Base-by-base conservation (phyloP, 2,329 filamentous ascomycete genomes). In the Triangularia setosa region DNA sequence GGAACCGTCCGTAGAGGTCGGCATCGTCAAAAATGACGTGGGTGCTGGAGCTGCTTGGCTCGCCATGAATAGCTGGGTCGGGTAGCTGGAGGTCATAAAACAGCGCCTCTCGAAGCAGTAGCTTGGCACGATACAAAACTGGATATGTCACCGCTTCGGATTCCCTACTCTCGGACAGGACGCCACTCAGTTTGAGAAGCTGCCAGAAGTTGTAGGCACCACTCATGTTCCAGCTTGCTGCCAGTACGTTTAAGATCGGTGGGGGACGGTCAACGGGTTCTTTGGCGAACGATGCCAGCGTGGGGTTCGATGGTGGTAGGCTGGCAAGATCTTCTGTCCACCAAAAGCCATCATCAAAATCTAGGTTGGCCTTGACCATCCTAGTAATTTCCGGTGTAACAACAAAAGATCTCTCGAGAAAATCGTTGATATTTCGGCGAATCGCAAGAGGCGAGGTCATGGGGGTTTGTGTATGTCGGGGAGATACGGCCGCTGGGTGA, bases 301-400 rank as follows among this genome's bases (percentile, higher is more conserved):
- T 74, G 4, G 77, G 76, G 56, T 79, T 80, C 1, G 73, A 68
- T 27, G 76, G 75, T 11, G 79, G 76, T 35, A 79, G 66, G 55
- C 71, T 76, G 7, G 78, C 79, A 24, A 83, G 72, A 66, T 84
- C 80, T 57, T 84, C 82, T 16, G 80, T 82, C 81, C 82, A 84
- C 84, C 84, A 87, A 69, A 87, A 86, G 1, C 78, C 78, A 67
- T 87, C 84, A 30, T 82, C 77, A 62, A 83, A 85, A 69, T 87
- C 84, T 2, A 84, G 71, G 61, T 80, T 78, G 3, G 73, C 70
- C 61, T 78, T 78, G 16, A 82, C 80, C 64, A 79, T 72, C n/a
- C 78, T 75, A 1, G 75, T 70, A 25, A 78, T 74, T 12, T 77
- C 74, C n/a, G 75, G 72, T n/a, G 76, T 73, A 21, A 81, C 73